A percentile compares a stretch with the other conserved stretches of the same genome.
phyloP scores from a whole-genome alignment of 331 rosid genomes.

The Pyrus hybrid region DNA sequence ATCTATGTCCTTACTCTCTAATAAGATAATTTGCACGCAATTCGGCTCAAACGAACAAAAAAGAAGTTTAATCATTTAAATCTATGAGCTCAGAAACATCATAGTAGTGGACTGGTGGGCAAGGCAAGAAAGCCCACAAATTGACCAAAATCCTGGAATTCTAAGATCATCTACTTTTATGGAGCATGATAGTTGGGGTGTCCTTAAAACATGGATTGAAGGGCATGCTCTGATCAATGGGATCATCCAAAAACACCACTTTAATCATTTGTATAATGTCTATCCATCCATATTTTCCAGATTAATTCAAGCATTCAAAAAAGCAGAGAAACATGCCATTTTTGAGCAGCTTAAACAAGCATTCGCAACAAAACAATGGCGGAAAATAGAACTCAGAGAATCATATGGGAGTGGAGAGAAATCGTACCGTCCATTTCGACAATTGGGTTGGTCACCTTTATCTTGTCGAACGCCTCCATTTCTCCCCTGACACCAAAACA shows the following conservation, averaged over 20 bases:
- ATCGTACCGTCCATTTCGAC: constrained; percentile 76
- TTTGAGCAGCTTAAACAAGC: not conserved
- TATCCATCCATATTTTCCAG: not conserved
- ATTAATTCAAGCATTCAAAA: not conserved
- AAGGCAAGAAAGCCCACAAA: not conserved
- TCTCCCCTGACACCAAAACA: not conserved
- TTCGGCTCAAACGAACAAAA: not conserved
- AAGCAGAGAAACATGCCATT: not conserved
- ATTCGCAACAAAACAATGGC: not conserved
- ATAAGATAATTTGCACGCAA: not conserved
- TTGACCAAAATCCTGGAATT: not conserved
- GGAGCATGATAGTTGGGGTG: not conserved
- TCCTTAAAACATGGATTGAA: not conserved
- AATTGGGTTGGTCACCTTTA: constrained; percentile 54
- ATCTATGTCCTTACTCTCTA: not conserved
- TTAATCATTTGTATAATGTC: not conserved
- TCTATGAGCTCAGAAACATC: not conserved
- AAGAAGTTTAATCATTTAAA: too few relatives aligned
- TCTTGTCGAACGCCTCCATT: constrained; percentile 43
- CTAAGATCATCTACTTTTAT: not conserved
- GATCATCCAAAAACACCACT: not conserved
- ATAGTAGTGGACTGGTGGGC: not conserved
- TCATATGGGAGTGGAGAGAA: not conserved
- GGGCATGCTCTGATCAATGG: not conserved
- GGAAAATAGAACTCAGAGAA: not conserved